phyloP scores from a whole-genome alignment of 352 stramenopile species.

The Aphanomyces euteiches region DNA sequence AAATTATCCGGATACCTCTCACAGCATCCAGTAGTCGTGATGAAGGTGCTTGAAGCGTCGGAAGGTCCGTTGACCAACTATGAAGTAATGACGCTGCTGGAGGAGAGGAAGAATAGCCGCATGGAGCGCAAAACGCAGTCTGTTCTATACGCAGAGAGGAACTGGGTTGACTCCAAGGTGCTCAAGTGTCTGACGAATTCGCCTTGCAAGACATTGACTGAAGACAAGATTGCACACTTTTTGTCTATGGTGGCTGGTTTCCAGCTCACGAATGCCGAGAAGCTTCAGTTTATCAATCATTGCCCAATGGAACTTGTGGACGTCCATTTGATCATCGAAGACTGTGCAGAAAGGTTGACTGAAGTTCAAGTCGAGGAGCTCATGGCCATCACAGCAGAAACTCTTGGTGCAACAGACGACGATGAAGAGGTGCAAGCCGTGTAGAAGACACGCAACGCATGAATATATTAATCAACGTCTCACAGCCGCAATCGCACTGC shows the following conservation, averaged over 20 bases:
- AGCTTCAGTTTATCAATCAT: conserved; percentile 85
- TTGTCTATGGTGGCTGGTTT: conserved; percentile 49
- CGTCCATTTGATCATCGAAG: conserved; percentile 79
- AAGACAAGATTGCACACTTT: conserved; percentile 56
- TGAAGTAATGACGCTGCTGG: conserved; percentile 75
- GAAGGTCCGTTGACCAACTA: conserved; percentile 75
- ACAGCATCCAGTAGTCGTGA: conserved; percentile 30
- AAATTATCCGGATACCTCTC: conserved; percentile 1
- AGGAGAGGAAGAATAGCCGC: conserved; percentile 72
- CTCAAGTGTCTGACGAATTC: conserved; percentile 79
- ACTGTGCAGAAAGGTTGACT: conserved; percentile 72
- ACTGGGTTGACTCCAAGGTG: conserved; percentile 89
- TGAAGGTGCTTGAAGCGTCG: conserved; percentile 84
- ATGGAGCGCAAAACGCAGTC: conserved; percentile 72
- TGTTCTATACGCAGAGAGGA: conserved; percentile 64
- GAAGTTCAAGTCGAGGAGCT: conserved; percentile 76
- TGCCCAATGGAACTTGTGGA: conserved; percentile 78
- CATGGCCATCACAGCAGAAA: conserved; percentile 62
- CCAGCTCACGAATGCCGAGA: conserved; percentile 60
- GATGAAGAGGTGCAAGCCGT: conserved; percentile 36
- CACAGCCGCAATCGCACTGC: conserved; percentile 35
- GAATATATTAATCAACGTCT: conserved; percentile 51
- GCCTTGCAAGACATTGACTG: conserved; percentile 48
- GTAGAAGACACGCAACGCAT: conserved; percentile 29
- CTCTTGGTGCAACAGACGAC: conserved; percentile 41